Evolutionary conservation across 129 eudicot species (phyloP), one percentile per base, ranked within the genome.

Genomic region (Tagetes erecta): DNA sequence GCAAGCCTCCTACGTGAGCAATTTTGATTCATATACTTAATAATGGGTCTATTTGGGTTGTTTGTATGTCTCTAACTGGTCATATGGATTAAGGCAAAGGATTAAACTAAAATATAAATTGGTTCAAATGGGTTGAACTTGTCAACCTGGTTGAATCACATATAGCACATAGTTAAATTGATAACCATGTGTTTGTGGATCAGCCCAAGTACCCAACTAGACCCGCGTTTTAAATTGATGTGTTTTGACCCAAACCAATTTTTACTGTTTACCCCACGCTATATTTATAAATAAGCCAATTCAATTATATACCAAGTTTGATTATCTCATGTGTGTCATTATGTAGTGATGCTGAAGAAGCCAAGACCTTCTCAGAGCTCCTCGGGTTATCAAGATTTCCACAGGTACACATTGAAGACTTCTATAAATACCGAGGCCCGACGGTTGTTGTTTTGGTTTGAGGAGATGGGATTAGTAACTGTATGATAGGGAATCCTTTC

Each of bases 1-100:
- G 97, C 86, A 92, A 87, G 69, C 92, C 96, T 75, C 97, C 97
- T 69, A 40, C 4, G 96, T 89, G 76, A 81, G 92, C 35, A 33
- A 46, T 60, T 68, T 4, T 12, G 30, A 72, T 56, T 64, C 46
- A 11, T 76, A 49, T 37, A 52, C 70, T 40, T n/a, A 39, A 38
- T 31, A 64, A 27, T 14, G 1, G 70, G 70, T n/a, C 1, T 7
- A 40, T 13, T 6, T n/a, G 11, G 35, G 47, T 38, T 12, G 1
- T 38, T 1, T 6, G 27, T 64, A 3, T 14, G 40, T 64, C 35
- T 64, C 34, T 38, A 37, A 12, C 10, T 33, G 50, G 50, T 20
- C 45, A 62, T 62, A 12, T 36, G 67, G 30, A 62, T 35, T 62
- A 55, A 55, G 33, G 60, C 39, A 34, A 58, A 31, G 38, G n/a